Evolutionary conservation across 2,329 filamentous ascomycete species (phyloP), one percentile per base, ranked within the genome.

Genomic region (Colletotrichum aenigma): DNA sequence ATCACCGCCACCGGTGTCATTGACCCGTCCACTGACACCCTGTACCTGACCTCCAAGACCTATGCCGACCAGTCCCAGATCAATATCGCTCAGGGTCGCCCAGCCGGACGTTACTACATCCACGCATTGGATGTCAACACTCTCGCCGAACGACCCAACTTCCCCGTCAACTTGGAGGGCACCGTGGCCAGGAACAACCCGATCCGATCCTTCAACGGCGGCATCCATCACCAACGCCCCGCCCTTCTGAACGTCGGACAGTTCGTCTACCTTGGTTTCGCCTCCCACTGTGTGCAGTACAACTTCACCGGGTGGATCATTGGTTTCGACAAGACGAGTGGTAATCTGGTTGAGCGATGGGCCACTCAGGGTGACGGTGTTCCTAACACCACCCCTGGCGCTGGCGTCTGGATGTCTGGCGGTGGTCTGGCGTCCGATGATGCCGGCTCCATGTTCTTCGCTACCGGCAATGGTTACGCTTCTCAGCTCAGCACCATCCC

Each of bases 261-360:
- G 66, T 85, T 84, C 58, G 82, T 91, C 7, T 90, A 90, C 70
- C 88, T 86, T 1, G 89, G 85, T 0, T 91, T 91, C 75, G 89
- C 88, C 1, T 89, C 88, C 12, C 87, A 91, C 76, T 91, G 89
- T 66, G 89, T 90, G 28, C 84, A 88, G 71, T 91, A 88, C 80
- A 90, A 91, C 78, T 90, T 90, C 76, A 90, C 89, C 2, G 88
- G 89, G 28, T 87, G 87, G 83, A 82, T 91, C 55, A 83, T 91
- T 55, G 88, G 88, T 5, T 85, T 87, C 79, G 84, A 89, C 80
- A 86, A 87, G 74, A 84, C 83, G 1, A 83, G 81, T 0, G 84
- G 84, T 16, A 78, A 82, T 24, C 77, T 84, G 32, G 84, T 86
- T 21, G 85, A 86, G 78, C 79, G 79, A 7, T 89, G 83, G 78